Conservation (phyloP, 345 rosid species). For the Populus davidiana region DNA sequence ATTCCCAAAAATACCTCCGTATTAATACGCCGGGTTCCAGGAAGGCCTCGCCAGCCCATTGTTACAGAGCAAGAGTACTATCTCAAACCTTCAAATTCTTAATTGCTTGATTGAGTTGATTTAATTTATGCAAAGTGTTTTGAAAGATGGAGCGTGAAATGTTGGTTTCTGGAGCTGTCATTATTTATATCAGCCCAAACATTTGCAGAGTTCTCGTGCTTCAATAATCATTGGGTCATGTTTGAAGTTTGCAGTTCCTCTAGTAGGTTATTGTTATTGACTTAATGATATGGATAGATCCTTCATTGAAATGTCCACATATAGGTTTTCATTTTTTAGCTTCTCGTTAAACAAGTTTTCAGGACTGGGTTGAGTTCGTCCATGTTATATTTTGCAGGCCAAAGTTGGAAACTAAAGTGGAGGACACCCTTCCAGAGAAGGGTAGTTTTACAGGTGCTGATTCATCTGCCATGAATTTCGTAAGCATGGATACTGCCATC, state of each 20-base stretch:
- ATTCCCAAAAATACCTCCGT: conserved; percentile 98
- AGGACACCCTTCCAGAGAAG: conserved; percentile 48
- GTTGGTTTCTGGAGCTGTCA: background rate
- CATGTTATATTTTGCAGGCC: conserved; percentile 54
- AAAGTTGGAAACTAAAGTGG: conserved; percentile 51
- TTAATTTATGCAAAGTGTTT: conserved; percentile 14
- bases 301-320: background rate
- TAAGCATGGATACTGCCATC: conserved; percentile 32
- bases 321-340: background rate
- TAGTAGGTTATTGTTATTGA: background rate
- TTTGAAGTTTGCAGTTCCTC: background rate
- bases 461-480: conserved; percentile 56
- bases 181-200: background rate
- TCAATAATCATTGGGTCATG: background rate
- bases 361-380: conserved; percentile 24
- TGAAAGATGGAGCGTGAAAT: conserved; percentile 2
- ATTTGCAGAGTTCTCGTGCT: background rate
- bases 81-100: conserved; percentile 46
- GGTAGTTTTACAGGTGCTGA: conserved; percentile 45
- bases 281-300: background rate
- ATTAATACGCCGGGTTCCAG: conserved; percentile 96
- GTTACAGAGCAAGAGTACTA: conserved; percentile 80
- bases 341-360: conserved; percentile 5
- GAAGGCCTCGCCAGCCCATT: conserved; percentile 94
- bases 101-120: conserved; percentile 14